A percentile compares a stretch with the other conserved stretches of the same genome.
Conservation (phyloP, 106 monocot genomes). For the Posidonia australis region DNA sequence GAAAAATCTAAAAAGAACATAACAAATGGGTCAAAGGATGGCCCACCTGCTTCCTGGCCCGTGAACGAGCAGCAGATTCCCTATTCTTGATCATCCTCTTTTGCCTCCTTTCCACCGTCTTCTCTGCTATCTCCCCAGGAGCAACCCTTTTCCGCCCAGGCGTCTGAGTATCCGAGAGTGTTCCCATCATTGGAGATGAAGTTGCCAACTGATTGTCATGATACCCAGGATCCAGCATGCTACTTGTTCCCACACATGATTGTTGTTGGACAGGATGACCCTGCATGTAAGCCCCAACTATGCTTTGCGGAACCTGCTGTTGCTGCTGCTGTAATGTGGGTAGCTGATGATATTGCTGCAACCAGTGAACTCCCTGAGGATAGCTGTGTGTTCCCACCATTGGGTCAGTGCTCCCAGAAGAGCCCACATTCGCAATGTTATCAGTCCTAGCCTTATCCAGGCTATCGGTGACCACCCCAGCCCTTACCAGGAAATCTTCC, state of each 20-base stretch:
- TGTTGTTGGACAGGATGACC: conserved; percentile 3
- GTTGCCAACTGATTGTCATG: conserved; percentile 8
- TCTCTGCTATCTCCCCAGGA: conserved; percentile 14
- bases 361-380: conserved; percentile 23
- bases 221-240: conserved; percentile 9
- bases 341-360: conserved; percentile 33
- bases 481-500: conserved; percentile 49
- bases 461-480: conserved; percentile 60
- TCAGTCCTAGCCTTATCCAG: conserved; percentile 47
- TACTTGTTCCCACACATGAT: conserved; percentile 7
- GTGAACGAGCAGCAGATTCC: conserved; percentile 26
- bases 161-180: conserved; percentile 11
- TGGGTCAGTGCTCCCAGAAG: conserved; percentile 12
- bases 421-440: conserved; percentile 9
- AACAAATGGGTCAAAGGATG: not conserved
- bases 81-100: conserved; percentile 32
- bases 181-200: conserved; percentile 16
- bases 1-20: not conserved
- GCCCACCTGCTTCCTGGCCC: conserved; percentile 26
- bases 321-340: conserved; percentile 15
- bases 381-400: conserved; percentile 13
- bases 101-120: conserved; percentile 24
- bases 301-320: conserved; percentile 16
- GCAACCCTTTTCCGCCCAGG: conserved; percentile 11
- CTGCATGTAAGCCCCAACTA: not conserved